Percentiles rank a stretch among this genome's conserved stretches.
Evolutionary conservation across 192 early-diverging fungal species (phyloP).

Genomic region (Mortierella antarctica): DNA sequence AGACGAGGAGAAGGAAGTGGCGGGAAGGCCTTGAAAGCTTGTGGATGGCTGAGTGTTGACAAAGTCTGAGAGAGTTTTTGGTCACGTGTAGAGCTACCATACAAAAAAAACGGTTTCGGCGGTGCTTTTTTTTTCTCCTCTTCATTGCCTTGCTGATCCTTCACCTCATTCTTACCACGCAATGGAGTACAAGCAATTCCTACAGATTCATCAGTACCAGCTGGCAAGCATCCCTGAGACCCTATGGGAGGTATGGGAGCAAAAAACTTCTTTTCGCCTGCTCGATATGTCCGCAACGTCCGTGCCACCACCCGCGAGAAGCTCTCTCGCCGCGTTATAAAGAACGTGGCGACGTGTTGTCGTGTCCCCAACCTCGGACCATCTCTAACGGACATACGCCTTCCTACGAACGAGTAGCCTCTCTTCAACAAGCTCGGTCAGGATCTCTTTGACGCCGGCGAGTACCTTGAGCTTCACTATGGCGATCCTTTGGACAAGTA

Average conservation of each 20-base stretch:
- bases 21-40: not conserved
- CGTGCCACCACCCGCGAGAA: not conserved
- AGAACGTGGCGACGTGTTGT: too few relatives aligned
- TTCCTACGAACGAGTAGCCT: conserved; percentile 34
- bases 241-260: conserved; percentile 60
- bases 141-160: too few relatives aligned
- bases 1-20: not conserved
- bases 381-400: not conserved
- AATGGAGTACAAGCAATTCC: conserved; percentile 52
- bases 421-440: conserved; percentile 62
- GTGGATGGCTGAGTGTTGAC: too few relatives aligned
- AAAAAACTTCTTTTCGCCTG: not conserved
- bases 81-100: too few relatives aligned
- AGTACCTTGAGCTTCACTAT: conserved; percentile 59
- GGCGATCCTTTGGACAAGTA: conserved; percentile 62
- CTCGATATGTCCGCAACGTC: too few relatives aligned
- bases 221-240: conserved; percentile 58
- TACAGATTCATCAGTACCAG: conserved; percentile 64
- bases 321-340: not conserved
- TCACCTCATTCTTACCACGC: not conserved
- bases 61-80: too few relatives aligned
- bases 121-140: too few relatives aligned
- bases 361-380: too few relatives aligned
- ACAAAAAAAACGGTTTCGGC: too few relatives aligned
- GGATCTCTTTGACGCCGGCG: conserved; percentile 64